Evolutionary conservation across 768 basidiomycete genomes (phyloP), one percentile per base, ranked within the genome.

Genomic region (Amanita rimosa): DNA sequence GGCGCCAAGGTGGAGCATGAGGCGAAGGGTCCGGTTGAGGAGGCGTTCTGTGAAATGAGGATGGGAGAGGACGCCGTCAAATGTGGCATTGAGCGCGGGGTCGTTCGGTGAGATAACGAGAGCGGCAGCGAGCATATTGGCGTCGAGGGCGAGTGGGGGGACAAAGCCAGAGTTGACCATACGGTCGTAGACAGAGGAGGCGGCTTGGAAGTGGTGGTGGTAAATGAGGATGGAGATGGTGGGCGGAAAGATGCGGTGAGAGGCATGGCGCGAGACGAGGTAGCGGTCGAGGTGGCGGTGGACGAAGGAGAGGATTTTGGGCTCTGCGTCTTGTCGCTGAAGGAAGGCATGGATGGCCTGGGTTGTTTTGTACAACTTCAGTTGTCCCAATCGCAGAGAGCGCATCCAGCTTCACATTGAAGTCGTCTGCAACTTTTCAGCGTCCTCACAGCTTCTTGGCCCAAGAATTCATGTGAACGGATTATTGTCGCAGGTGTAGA

Each of bases 141-240:
- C 67, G 44, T 69, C 62, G 11, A 75, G 63, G 11, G 64, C 47
- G 6, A 62, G 50, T 11, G 67, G 56, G 1, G 71, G 64, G 1
- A 68, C 44, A 36, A 75, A 62, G 7, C 69, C 67, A 14, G 68
- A 65, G 1, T 61, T 55, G 16, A 57, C 52, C 70, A 80, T 73
- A 14, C 67, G 64, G 6, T 63, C 54, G 54, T 74, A 69, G 9
- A 78, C 58, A 2, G 57, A 51, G 14, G 66, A 55, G 0, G 78
- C 76, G 29, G 66, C 60, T 10, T 56, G 54, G 46, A 71, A 67
- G 6, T 60, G 49, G 1, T 64, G 63, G 34, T 66, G 54, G 14
- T 67, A 59, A 19, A 79, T 56, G 41, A 78, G 69, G 16, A 67
- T 61, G 6, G 60, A 53, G 17, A 76, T 68, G 40, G 68, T 55